Evolutionary conservation across 2,329 filamentous ascomycete species (phyloP).

Genomic region (Trichoderma lentiforme): DNA sequence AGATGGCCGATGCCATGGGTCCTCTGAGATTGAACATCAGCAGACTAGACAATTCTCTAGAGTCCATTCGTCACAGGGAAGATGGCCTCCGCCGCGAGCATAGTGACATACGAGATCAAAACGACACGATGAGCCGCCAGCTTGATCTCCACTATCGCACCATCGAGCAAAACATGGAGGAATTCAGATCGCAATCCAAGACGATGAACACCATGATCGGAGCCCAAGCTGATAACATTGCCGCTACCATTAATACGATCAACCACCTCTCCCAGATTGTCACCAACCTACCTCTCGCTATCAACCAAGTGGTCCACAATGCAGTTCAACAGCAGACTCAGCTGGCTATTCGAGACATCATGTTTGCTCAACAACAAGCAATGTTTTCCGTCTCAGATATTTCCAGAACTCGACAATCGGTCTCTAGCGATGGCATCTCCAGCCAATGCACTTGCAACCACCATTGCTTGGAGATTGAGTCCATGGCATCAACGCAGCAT

Average conservation of each 20-base stretch:
- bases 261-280: constrained; percentile 27
- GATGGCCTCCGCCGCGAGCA: constrained; percentile 20
- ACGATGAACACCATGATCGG: constrained; percentile 24
- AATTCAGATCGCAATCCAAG: constrained; percentile 20
- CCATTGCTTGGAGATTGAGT: neutral
- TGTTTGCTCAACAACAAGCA: constrained; percentile 25
- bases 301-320: constrained; percentile 27
- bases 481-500: neutral
- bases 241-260: constrained; percentile 21
- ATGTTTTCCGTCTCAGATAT: constrained; percentile 12
- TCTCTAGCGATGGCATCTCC: neutral
- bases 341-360: constrained; percentile 22
- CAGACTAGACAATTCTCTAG: constrained; percentile 19
- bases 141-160: constrained; percentile 26
- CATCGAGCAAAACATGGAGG: constrained; percentile 23
- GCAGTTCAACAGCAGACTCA: constrained; percentile 26
- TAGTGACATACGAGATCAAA: constrained; percentile 26
- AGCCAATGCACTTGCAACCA: neutral
- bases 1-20: constrained; percentile 30
- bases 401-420: neutral
- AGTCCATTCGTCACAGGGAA: neutral
- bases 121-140: constrained; percentile 26
- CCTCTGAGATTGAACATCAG: constrained; percentile 30
- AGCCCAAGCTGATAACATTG: constrained; percentile 26
- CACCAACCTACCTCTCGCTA: constrained; percentile 25